Evolutionary conservation across 352 stramenopile genomes (phyloP), one percentile per base, ranked within the genome.

Genomic region (Peronospora destructor): DNA sequence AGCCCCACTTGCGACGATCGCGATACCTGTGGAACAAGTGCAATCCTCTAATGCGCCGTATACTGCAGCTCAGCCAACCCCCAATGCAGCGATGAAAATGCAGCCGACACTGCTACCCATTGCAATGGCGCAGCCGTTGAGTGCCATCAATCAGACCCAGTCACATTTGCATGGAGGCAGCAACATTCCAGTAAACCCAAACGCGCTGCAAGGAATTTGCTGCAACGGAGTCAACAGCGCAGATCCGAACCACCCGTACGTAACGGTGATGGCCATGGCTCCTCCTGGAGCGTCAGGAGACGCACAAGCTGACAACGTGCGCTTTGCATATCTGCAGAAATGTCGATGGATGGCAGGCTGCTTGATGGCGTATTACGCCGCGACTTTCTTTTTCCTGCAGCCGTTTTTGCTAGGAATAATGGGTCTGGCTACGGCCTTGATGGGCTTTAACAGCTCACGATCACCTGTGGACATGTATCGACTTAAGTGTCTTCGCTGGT

Each of bases 331-430:
- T 50, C 67, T 86, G 59, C 69, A 81, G 59, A 71, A 69, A 41
- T 84, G 69, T 12, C 69, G 76, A 11, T 81, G 74, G 72, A 56
- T 81, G 50, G 76, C 73, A 0, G 64, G 59, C 36, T 60, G 73
- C 44, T 78, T 89, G 65, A 64, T 89, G 38, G 61, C 56, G 44
- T 89, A 89, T 49, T 89, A 89, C 59, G 44, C 72, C 11, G 63
- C 44, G 17, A 86, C 78, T 32, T 79, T 86, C 39, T 59, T 89
- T 59, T 87, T 89, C 52, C 34, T 86, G 37, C 78, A 89, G 56
- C 78, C 78, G 23, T 84, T 87, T 45, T 51, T 86, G 32, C 42
- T 87, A n/a, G 73, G 73, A 17, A 62, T 64, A 23, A 14, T 80
- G 23, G 78, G 78, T 45, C 47, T 87, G 25, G 26, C 82, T 39